These are phyloP conservation scores for Scenedesmus sp. DNA, from an alignment of 163 green algal genomes.

Conservation along the genomic window DNA sequence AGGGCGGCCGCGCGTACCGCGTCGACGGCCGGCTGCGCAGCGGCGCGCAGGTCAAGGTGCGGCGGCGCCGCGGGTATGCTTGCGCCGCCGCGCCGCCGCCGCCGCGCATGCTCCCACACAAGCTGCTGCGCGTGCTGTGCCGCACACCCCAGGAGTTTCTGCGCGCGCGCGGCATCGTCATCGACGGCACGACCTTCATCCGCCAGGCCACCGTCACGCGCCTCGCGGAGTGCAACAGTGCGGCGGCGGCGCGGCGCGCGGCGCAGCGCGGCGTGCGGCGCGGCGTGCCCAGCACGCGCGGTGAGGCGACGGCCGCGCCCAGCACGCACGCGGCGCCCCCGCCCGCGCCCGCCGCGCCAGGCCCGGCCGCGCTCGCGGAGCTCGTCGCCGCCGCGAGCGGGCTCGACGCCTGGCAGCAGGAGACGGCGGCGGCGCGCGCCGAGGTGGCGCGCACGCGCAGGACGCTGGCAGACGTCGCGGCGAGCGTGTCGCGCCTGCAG, in stretches of 20 bases:
- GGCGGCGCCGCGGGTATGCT: not conserved
- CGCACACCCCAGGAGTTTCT: conserved; percentile 48
- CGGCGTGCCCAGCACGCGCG: no score
- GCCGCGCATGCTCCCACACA: no score
- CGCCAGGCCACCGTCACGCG: conserved; percentile 50
- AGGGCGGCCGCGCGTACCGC: conserved; percentile 41
- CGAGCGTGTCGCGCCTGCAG: conserved; percentile 43
- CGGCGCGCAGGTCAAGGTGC: conserved; percentile 52
- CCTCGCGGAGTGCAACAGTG: conserved; percentile 54
- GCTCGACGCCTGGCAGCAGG: conserved; percentile 49
- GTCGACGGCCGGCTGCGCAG: conserved; percentile 45
- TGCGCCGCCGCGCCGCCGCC: no score
- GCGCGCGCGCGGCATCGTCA: conserved; percentile 17
- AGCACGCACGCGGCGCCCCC: not conserved
- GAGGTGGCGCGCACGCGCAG: conserved; percentile 49
- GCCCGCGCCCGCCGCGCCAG: conserved; percentile 10
- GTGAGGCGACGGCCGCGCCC: no score
- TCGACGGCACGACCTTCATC: conserved; percentile 45
- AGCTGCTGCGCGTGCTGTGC: not conserved
- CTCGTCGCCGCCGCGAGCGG: conserved; percentile 54
- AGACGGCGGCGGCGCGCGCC: conserved; percentile 28
- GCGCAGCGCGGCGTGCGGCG: not conserved
- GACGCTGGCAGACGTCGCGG: conserved; percentile 39
- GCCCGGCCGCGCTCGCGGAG: conserved; percentile 24
- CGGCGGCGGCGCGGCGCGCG: not conserved